phyloP scores from a whole-genome alignment of 768 basidiomycete species.

The Dictyophora rubrovolvata region DNA sequence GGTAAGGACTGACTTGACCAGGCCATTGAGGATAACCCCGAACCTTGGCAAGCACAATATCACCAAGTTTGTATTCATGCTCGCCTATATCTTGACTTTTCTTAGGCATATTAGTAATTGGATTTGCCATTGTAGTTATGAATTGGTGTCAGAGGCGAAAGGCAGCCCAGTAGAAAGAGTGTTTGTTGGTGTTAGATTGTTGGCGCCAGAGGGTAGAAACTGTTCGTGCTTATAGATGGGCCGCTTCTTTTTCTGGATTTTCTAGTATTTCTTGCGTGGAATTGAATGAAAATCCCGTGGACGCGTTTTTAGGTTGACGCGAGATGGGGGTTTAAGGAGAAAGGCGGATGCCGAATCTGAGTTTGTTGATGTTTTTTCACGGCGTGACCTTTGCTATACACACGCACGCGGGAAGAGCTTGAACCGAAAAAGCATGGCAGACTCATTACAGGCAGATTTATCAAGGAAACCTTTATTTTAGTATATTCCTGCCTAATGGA shows the following conservation, averaged over 20 bases:
- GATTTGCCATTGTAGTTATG: slow-evolving; percentile 7
- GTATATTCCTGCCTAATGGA: too few species aligned
- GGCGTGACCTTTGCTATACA: neutral
- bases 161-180: too few species aligned
- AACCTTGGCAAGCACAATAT: slow-evolving; percentile 86
- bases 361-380: slow-evolving; percentile 1
- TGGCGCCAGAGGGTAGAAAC: too few species aligned
- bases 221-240: too few species aligned
- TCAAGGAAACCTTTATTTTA: too few species aligned
- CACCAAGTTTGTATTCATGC: slow-evolving; percentile 55
- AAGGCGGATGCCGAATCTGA: slow-evolving; percentile 12
- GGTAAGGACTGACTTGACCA: slow-evolving; percentile 61
- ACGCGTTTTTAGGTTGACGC: slow-evolving; percentile 8
- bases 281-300: neutral
- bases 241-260: neutral
- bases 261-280: neutral
- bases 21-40: slow-evolving; percentile 96
- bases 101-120: slow-evolving; percentile 19
- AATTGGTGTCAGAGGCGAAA: neutral
- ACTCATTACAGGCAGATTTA: too few species aligned
- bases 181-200: neutral
- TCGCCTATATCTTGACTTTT: slow-evolving; percentile 26
- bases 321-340: slow-evolving; percentile 11
- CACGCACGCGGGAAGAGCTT: too few species aligned
- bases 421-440: too few species aligned